phyloP scores from a whole-genome alignment of 1,284 basidiomycete species.

The Heliocybe sulcata region DNA sequence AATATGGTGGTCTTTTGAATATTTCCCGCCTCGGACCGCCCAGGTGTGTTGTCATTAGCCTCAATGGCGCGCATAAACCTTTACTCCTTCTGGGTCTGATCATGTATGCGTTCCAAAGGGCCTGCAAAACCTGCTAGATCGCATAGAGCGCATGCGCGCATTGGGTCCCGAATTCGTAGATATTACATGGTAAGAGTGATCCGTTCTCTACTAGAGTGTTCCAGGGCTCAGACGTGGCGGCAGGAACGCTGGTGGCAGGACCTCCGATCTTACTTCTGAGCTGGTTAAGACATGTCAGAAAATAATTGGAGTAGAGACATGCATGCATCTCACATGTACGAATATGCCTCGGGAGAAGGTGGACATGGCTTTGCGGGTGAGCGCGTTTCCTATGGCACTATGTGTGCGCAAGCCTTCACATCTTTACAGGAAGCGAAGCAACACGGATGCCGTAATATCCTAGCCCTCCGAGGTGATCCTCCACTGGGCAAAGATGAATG shows the following conservation, averaged over 20 bases:
- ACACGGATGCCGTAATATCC: constrained; percentile 90
- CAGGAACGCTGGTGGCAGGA: constrained; percentile 95
- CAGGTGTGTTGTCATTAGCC: constrained; percentile 50
- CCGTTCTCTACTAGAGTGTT: constrained; percentile 2
- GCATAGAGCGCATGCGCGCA: constrained; percentile 95
- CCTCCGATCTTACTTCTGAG: constrained; percentile 88
- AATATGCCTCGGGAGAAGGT: constrained; percentile 97
- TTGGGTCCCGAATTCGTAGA: constrained; percentile 98
- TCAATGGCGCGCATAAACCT: background rate
- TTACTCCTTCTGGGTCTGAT: background rate
- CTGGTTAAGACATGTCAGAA: constrained; percentile 95
- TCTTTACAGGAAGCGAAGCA: constrained; percentile 78
- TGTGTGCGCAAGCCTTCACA: constrained; percentile 14
- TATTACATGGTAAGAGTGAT: constrained; percentile 77
- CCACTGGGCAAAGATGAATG: constrained; percentile 85
- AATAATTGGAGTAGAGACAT: constrained; percentile 90
- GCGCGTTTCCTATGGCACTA: constrained; percentile 24
- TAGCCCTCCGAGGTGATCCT: constrained; percentile 93
- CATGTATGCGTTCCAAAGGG: constrained; percentile 49
- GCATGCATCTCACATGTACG: constrained; percentile 98
- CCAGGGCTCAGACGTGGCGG: constrained; percentile 5
- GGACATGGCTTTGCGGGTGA: constrained; percentile 78
- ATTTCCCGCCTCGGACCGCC: constrained; percentile 92
- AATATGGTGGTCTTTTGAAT: constrained; percentile 95
- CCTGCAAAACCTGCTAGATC: constrained; percentile 90